These are phyloP conservation scores for Leishmania arabica DNA, from an alignment of 208 protist genomes.

Conservation along the genomic window DNA sequence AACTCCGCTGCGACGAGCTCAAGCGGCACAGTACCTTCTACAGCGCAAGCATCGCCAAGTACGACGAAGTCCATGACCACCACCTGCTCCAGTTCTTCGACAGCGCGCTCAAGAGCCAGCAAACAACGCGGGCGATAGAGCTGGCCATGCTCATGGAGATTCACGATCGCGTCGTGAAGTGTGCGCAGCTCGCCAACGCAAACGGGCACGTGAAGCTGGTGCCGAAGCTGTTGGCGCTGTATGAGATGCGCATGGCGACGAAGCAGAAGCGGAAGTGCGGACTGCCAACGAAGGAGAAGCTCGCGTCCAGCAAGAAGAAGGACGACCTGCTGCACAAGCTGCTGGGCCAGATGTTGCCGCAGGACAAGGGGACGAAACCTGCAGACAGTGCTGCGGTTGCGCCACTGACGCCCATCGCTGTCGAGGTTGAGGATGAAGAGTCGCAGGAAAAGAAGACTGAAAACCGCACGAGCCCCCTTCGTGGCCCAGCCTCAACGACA, in stretches of 20 bases:
- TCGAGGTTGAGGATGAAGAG: conserved; percentile 1
- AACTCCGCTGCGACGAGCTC: conserved; percentile 78
- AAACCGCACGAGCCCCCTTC: neutral
- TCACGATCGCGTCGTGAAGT: conserved; percentile 75
- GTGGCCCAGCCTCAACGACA: neutral
- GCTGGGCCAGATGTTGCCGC: conserved; percentile 36
- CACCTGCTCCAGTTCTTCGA: conserved; percentile 78
- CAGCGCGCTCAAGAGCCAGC: conserved; percentile 61
- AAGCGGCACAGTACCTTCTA: conserved; percentile 78
- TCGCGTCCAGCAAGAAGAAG: conserved; percentile 63
- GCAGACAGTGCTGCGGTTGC: neutral
- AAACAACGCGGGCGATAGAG: conserved; percentile 77
- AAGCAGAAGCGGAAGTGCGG: conserved; percentile 66
- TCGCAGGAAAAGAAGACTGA: neutral
- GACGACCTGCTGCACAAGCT: conserved; percentile 74
- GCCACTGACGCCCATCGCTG: neutral
- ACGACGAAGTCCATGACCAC: conserved; percentile 80
- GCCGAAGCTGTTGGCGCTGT: conserved; percentile 69
- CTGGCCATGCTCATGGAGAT: conserved; percentile 82
- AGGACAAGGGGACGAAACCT: conserved; percentile 6
- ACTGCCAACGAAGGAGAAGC: conserved; percentile 64
- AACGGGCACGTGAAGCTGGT: conserved; percentile 65
- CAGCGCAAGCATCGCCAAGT: conserved; percentile 63
- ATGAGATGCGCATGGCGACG: conserved; percentile 64
- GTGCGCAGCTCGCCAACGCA: conserved; percentile 65